A percentile compares a stretch with the other conserved stretches of the same genome.
These are phyloP conservation scores for Botryosphaeria dothidea DNA, from an alignment of 2,329 filamentous ascomycete species.

Conservation along the genomic window DNA sequence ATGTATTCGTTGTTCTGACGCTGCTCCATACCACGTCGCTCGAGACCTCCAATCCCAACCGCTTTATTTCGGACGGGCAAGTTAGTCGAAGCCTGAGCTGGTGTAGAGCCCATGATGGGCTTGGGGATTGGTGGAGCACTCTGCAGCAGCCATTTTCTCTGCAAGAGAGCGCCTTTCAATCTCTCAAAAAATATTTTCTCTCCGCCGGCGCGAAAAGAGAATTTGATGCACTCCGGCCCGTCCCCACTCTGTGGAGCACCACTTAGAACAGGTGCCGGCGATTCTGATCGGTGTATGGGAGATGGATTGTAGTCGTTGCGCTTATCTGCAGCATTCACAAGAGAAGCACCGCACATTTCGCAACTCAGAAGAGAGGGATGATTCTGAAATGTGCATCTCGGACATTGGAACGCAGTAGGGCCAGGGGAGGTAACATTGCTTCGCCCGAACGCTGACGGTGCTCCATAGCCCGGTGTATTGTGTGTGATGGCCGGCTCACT, in stretches of 20 bases:
- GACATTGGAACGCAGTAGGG: slow-evolving; percentile 54
- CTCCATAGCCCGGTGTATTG: slow-evolving; percentile 43
- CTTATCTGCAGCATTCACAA: slow-evolving; percentile 56
- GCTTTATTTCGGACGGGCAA: slow-evolving; percentile 53
- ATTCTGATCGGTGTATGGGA: slow-evolving; percentile 61
- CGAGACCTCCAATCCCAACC: slow-evolving; percentile 88
- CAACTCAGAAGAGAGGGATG: slow-evolving; percentile 83
- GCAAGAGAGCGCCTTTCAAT: slow-evolving; percentile 82
- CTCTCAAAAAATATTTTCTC: slow-evolving; percentile 89
- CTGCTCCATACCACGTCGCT: slow-evolving; percentile 79
- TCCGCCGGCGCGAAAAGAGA: slow-evolving; percentile 88
- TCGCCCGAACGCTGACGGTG: neutral
- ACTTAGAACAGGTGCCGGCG: slow-evolving; percentile 70
- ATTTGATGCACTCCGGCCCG: slow-evolving; percentile 74
- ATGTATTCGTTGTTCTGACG: slow-evolving; percentile 91
- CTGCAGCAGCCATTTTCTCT: slow-evolving; percentile 93
- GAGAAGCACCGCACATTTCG: slow-evolving; percentile 84
- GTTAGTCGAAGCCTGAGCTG: neutral
- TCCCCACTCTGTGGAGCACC: slow-evolving; percentile 54
- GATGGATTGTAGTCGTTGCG: slow-evolving; percentile 40
- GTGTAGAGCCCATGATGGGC: slow-evolving; percentile 39
- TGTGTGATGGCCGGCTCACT: slow-evolving; percentile 29
- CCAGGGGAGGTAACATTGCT: neutral
- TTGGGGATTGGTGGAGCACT: slow-evolving; percentile 85
- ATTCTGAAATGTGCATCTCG: slow-evolving; percentile 90